These are phyloP conservation scores for Xylaria venustula DNA, from an alignment of 495 filamentous ascomycete species.

Conservation along the genomic window DNA sequence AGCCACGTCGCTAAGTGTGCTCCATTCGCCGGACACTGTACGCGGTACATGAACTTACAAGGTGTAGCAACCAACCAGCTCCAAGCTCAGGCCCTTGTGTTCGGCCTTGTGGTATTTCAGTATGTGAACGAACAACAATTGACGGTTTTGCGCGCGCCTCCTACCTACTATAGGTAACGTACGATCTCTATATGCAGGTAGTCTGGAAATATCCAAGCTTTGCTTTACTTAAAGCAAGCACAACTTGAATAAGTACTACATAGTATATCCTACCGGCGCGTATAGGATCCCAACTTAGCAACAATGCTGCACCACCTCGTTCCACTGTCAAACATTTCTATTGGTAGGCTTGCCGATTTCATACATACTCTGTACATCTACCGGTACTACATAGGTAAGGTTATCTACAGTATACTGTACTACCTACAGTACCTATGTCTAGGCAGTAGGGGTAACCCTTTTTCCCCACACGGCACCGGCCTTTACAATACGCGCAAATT, in stretches of 20 bases:
- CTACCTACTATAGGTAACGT: too few relatives aligned
- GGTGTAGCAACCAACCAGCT: neutral
- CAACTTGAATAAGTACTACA: too few relatives aligned
- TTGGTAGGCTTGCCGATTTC: neutral
- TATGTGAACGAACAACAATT: neutral
- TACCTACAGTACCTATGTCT: too few relatives aligned
- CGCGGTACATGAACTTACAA: neutral
- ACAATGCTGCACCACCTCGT: too few relatives aligned
- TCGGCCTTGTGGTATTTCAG: too few relatives aligned
- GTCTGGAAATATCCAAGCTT: too few relatives aligned
- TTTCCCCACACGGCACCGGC: neutral
- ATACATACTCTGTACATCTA: too few relatives aligned
- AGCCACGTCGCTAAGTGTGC: slow-evolving; percentile 3
- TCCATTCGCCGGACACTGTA: neutral
- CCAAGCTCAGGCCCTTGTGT: neutral
- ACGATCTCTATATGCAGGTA: too few relatives aligned
- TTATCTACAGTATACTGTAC: too few relatives aligned
- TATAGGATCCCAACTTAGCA: neutral
- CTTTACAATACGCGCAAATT: neutral
- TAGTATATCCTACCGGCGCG: neutral
- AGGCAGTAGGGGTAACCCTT: neutral
- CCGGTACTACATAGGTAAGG: too few relatives aligned
- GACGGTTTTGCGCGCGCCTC: neutral
- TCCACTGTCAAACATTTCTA: too few relatives aligned
- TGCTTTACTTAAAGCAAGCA: too few relatives aligned